A percentile compares a stretch with the other conserved stretches of the same genome.
Evolutionary conservation across 2,329 filamentous ascomycete species (phyloP).

Genomic region (Hypoxylon sp.): DNA sequence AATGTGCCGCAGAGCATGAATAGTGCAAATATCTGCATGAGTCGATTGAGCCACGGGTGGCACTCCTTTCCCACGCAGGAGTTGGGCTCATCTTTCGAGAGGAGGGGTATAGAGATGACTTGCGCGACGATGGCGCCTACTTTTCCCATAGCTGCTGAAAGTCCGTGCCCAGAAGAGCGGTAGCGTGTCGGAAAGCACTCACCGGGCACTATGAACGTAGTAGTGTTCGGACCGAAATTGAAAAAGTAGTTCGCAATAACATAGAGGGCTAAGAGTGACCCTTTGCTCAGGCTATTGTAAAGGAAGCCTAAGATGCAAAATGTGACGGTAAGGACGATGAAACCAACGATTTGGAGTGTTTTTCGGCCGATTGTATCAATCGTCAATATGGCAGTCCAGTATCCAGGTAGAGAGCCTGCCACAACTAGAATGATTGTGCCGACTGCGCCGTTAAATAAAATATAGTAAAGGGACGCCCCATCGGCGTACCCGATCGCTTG

Average conservation of each 20-base stretch:
- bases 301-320: constrained; percentile 75
- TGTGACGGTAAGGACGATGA: constrained; percentile 71
- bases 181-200: constrained; percentile 77
- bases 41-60: constrained; percentile 76
- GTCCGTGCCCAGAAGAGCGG: constrained; percentile 73
- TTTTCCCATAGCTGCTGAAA: constrained; percentile 77
- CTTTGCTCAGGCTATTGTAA: constrained; percentile 64
- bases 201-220: constrained; percentile 75
- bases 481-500: constrained; percentile 78
- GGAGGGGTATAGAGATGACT: constrained; percentile 74
- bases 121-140: constrained; percentile 78
- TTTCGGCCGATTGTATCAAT: constrained; percentile 85
- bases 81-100: constrained; percentile 68
- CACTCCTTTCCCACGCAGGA: constrained; percentile 65
- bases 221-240: constrained; percentile 76
- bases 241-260: constrained; percentile 77
- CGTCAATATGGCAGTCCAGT: constrained; percentile 81
- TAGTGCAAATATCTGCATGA: constrained; percentile 83
- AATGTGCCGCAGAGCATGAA: constrained; percentile 84
- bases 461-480: constrained; percentile 75
- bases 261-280: constrained; percentile 72
- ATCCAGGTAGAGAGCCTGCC: constrained; percentile 83
- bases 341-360: constrained; percentile 78
- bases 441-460: constrained; percentile 79
- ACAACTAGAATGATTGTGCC: constrained; percentile 84